These are phyloP conservation scores for Thelonectria blattea DNA, from an alignment of 2,329 filamentous ascomycete genomes.

Conservation along the genomic window DNA sequence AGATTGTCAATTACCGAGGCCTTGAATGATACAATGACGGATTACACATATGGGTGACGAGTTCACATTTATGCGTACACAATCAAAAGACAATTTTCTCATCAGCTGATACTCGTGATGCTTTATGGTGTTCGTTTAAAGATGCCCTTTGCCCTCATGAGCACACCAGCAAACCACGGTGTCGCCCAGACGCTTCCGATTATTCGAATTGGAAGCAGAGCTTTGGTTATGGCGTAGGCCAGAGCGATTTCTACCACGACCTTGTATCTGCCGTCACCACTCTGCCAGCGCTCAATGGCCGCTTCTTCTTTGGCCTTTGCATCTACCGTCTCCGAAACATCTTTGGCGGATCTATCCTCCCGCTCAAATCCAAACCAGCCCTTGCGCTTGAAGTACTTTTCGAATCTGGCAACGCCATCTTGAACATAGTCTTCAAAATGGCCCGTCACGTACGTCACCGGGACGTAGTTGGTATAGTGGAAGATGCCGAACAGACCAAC, in stretches of 20 bases:
- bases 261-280: conserved; percentile 55
- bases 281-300: conserved; percentile 46
- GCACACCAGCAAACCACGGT: conserved; percentile 83
- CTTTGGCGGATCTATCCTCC: conserved; percentile 20
- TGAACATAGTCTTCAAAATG: conserved; percentile 59
- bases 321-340: conserved; percentile 3
- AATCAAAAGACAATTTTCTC: conserved; percentile 36
- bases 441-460: conserved; percentile 58
- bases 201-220: conserved; percentile 78
- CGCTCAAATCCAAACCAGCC: conserved; percentile 76
- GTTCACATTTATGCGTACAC: conserved; percentile 32
- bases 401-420: conserved; percentile 75
- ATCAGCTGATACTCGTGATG: conserved; percentile 10
- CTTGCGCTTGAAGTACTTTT: conserved; percentile 77
- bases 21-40: conserved; percentile 33
- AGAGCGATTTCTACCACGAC: conserved; percentile 77
- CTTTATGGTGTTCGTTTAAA: conserved; percentile 40
- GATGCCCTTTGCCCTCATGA: conserved; percentile 51
- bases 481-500: conserved; percentile 77
- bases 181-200: conserved; percentile 84
- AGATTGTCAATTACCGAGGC: conserved; percentile 40
- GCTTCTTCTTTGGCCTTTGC: conserved; percentile 34
- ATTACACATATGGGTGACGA: conserved; percentile 33
- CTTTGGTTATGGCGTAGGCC: conserved; percentile 90
- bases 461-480: conserved; percentile 79